Conservation (phyloP, 257 asterid species). For the Misopates orontium region DNA sequence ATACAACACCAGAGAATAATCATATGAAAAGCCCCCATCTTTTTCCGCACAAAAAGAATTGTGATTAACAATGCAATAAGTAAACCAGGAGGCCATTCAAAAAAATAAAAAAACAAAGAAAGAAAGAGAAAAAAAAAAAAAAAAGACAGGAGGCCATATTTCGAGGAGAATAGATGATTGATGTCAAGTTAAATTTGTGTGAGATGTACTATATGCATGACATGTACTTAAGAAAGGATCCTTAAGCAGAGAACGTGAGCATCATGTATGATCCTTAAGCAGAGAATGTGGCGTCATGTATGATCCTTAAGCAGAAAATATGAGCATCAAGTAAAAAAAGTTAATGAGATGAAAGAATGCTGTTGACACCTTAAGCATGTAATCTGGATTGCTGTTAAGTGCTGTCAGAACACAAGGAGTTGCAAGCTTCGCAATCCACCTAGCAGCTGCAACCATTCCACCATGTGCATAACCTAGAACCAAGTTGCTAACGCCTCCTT, state of each 20-base stretch:
- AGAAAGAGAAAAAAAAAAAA: no score
- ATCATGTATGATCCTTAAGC: no score
- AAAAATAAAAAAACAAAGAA: no score
- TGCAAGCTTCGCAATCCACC: constrained; percentile 98
- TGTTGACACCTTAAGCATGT: constrained; percentile 70
- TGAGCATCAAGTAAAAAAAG: constrained; percentile 1
- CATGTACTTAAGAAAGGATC: not conserved
- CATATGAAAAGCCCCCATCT: not conserved
- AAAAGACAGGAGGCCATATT: no score
- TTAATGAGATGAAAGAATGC: constrained; percentile 1
- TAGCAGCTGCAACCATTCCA: constrained; percentile 99
- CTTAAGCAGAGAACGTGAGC: no score
- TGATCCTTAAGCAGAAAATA: constrained; percentile 5
- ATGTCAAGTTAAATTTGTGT: not conserved
- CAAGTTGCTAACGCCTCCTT: constrained; percentile 88
- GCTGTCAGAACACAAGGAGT: constrained; percentile 74
- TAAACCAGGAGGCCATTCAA: not conserved
- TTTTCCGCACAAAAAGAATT: not conserved
- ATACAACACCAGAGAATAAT: not conserved
- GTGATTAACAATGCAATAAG: constrained; percentile 2
- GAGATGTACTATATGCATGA: constrained; percentile 9
- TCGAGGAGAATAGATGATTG: not conserved
- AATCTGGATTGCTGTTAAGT: constrained; percentile 61
- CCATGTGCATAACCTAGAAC: constrained; percentile 97
- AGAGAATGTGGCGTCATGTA: no score